A percentile compares a stretch with the other conserved stretches of the same genome.
Evolutionary conservation across 805 yeast genomes (phyloP).

Genomic region (Wickerhamiella occidentalis): DNA sequence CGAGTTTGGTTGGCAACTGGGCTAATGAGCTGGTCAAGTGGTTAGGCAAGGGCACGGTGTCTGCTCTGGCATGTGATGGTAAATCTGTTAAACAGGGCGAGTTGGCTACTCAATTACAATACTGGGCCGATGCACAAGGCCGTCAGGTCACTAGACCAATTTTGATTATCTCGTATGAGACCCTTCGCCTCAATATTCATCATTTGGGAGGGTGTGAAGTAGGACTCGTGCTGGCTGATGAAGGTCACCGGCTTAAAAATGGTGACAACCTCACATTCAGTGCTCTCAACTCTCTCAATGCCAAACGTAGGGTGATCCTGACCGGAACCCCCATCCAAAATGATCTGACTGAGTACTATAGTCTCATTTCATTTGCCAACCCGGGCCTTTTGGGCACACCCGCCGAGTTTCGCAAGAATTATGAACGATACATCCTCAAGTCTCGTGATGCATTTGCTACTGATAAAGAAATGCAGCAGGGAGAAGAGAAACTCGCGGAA

Average conservation of each 20-base stretch:
- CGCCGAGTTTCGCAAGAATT: slow-evolving; percentile 70
- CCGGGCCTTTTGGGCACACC: slow-evolving; percentile 87
- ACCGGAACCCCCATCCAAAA: slow-evolving; percentile 97
- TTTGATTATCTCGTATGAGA: slow-evolving; percentile 85
- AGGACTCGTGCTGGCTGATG: slow-evolving; percentile 78
- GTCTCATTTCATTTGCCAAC: slow-evolving; percentile 80
- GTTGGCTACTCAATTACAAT: slow-evolving; percentile 51
- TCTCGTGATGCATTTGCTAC: slow-evolving; percentile 87
- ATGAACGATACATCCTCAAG: slow-evolving; percentile 62
- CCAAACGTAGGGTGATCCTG: slow-evolving; percentile 77
- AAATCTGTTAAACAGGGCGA: slow-evolving; percentile 58
- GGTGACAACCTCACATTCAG: slow-evolving; percentile 89
- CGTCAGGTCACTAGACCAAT: slow-evolving; percentile 87
- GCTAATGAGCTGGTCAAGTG: slow-evolving; percentile 91
- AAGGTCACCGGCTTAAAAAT: slow-evolving; percentile 72
- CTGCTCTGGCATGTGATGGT: slow-evolving; percentile 89
- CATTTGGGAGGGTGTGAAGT: slow-evolving; percentile 63
- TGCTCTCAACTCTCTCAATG: slow-evolving; percentile 69
- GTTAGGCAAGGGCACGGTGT: slow-evolving; percentile 83
- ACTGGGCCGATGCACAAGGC: slow-evolving; percentile 84
- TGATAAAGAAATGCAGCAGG: slow-evolving; percentile 58
- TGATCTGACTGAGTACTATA: slow-evolving; percentile 86
- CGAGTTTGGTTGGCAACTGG: slow-evolving; percentile 89
- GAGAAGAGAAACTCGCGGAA: slow-evolving; percentile 57
- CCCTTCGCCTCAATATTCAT: slow-evolving; percentile 73